These are phyloP conservation scores for Allomyces arbusculus DNA, from an alignment of 192 early-diverging fungal species.

Conservation along the genomic window DNA sequence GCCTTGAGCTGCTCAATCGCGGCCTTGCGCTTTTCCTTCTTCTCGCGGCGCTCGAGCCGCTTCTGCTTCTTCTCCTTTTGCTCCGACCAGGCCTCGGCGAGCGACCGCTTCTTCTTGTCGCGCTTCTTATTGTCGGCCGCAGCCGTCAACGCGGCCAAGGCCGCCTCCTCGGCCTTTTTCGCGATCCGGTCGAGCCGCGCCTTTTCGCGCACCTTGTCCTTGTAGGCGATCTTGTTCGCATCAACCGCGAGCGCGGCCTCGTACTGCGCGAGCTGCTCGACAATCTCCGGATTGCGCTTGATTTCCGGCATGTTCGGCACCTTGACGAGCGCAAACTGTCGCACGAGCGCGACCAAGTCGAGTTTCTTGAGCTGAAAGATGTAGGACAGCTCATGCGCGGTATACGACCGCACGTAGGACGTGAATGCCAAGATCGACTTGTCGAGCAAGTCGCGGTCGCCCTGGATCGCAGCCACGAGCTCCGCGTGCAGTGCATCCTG, in stretches of 20 bases:
- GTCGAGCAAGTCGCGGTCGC: constrained; percentile 63
- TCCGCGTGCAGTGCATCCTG: constrained; percentile 20
- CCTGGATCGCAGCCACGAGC: constrained; percentile 32
- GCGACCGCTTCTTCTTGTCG: constrained; percentile 17
- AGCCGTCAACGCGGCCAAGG: constrained; percentile 9
- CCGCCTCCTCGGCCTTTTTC: constrained; percentile 3
- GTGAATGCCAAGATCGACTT: constrained; percentile 69
- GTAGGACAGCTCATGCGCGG: constrained; percentile 78
- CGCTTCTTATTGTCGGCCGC: constrained; percentile 13
- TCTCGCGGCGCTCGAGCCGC: constrained; percentile 39
- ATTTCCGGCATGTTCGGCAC: constrained; percentile 92
- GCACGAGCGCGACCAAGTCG: constrained; percentile 54
- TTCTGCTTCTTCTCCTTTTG: constrained; percentile 44
- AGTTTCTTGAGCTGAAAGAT: constrained; percentile 78
- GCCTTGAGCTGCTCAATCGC: neutral
- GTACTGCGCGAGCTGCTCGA: constrained; percentile 17
- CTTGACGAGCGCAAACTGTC: constrained; percentile 58
- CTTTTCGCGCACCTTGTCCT: constrained; percentile 15
- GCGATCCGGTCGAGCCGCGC: constrained; percentile 13
- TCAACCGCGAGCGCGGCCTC: constrained; percentile 20
- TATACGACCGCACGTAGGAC: constrained; percentile 73
- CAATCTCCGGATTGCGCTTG: constrained; percentile 23
- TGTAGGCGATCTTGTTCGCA: constrained; percentile 4
- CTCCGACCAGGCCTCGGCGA: constrained; percentile 44
- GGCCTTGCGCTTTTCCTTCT: constrained; percentile 19